phyloP scores from a whole-genome alignment of 2,329 filamentous ascomycete species.

The Colletotrichum aenigma region DNA sequence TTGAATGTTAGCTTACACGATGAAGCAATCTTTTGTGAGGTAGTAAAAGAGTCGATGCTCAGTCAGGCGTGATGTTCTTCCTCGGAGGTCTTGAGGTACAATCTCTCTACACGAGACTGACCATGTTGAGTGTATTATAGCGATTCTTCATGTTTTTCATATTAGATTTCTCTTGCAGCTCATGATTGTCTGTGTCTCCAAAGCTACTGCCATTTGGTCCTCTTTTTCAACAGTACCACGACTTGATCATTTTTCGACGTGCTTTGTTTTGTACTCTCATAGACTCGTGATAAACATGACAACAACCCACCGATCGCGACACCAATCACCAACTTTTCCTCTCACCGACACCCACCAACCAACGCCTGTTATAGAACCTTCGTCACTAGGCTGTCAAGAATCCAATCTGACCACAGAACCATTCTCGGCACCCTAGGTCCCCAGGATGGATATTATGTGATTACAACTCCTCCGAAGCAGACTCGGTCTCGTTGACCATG shows the following conservation, averaged over 20 bases:
- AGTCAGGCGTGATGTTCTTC: neutral
- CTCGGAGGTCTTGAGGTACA: too few species aligned
- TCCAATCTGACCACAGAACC: neutral
- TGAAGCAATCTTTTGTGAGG: neutral
- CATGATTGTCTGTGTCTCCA: too few species aligned
- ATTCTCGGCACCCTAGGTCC: neutral
- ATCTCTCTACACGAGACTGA: too few species aligned
- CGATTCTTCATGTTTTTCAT: too few species aligned
- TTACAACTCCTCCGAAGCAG: constrained; percentile 8
- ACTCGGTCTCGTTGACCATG: constrained; percentile 15
- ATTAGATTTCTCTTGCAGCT: too few species aligned
- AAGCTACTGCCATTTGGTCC: too few species aligned
- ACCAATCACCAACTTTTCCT: neutral
- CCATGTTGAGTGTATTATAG: too few species aligned
- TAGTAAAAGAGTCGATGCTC: neutral
- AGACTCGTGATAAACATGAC: neutral
- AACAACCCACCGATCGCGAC: neutral
- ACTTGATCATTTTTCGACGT: neutral
- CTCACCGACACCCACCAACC: neutral
- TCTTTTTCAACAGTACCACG: neutral
- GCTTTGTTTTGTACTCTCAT: neutral
- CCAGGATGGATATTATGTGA: neutral
- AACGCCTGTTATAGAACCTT: neutral
- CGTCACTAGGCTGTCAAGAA: neutral
- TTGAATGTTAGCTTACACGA: neutral